Evolutionary conservation across 1,284 basidiomycete genomes (phyloP).

Genomic region (Ganoderma meredithae): DNA sequence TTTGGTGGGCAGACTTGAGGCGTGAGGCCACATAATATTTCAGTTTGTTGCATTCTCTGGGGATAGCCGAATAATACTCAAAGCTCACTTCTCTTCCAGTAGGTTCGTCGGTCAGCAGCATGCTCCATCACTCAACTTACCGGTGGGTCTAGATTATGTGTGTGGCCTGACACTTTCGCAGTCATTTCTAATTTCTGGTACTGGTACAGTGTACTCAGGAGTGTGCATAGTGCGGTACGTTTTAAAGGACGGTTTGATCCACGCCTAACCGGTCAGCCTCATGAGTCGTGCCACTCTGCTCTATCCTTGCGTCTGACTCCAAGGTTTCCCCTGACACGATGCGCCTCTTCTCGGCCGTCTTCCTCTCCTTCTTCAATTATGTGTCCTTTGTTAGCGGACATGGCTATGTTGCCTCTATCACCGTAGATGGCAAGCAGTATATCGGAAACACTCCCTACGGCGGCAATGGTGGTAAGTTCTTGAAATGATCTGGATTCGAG

Average conservation of each 20-base stretch:
- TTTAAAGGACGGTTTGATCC: not conserved
- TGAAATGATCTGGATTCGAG: constrained; percentile 44
- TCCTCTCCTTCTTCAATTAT: constrained; percentile 33
- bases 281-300: not conserved
- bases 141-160: too few species aligned
- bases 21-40: too few species aligned
- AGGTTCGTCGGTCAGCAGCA: too few species aligned
- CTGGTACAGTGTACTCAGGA: too few species aligned
- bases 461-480: constrained; percentile 37
- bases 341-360: constrained; percentile 22
- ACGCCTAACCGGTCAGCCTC: not conserved
- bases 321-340: constrained; percentile 15
- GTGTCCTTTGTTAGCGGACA: constrained; percentile 57
- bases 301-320: not conserved
- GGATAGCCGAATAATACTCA: too few species aligned
- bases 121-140: too few species aligned
- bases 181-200: too few species aligned
- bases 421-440: constrained; percentile 63
- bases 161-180: too few species aligned
- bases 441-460: constrained; percentile 60
- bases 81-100: too few species aligned
- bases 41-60: too few species aligned
- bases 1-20: too few species aligned
- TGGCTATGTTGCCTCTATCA: constrained; percentile 60
- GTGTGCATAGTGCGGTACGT: too few species aligned